Base-by-base conservation (phyloP, 176 grass and related monocot genomes). In the Musa troglodytarum region DNA sequence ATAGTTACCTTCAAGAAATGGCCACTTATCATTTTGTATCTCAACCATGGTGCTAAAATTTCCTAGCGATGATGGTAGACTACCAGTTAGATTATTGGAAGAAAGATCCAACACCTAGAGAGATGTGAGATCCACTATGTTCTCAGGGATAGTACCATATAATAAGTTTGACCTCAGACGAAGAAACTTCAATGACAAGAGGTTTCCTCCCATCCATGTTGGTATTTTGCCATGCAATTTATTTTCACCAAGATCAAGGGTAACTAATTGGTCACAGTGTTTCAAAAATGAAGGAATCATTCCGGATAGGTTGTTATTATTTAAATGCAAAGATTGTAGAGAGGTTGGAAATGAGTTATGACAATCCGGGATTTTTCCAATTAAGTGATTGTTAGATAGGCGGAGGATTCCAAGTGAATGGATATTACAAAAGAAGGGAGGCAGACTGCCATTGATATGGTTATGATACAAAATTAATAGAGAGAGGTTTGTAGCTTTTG, bases 161-260 rank as follows among this genome's bases (percentile, higher is more conserved):
- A 82, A 34, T 9, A 11, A n/a, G 29, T 88, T 84, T 70, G 74
- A 51, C 0, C 65, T 34, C 20, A 88, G 17, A 3, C 2, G 2
- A 69, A 88, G 75, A 13, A 11, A 0, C 19, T 3, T 26, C 52
- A 81, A 20, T 1, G 57, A 67, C n/a, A 65, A 74, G 29, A 77
- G 72, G 24, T 76, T 56, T 43, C 0, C 53, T 53, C 84, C 69
- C 2, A 90, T 81, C 52, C 57, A 23, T 0, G 15, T 5, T 13
- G 73, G 85, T 68, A 83, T 53, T 3, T 20, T 13, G 6, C 88
- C 76, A 1, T 8, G 54, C 14, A 86, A 71, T 5, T 17, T 57
- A 43, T 91, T 91, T 0, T 9, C 0, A 5, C 8, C 11, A 1
- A 85, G 56, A n/a, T 17, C 1, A n/a, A 92, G 77, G 22, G 0